Percentiles rank a stretch among this genome's conserved stretches.
These are phyloP conservation scores for Taiwanofungus camphoratus DNA, from an alignment of 1,284 basidiomycete genomes.

Conservation along the genomic window DNA sequence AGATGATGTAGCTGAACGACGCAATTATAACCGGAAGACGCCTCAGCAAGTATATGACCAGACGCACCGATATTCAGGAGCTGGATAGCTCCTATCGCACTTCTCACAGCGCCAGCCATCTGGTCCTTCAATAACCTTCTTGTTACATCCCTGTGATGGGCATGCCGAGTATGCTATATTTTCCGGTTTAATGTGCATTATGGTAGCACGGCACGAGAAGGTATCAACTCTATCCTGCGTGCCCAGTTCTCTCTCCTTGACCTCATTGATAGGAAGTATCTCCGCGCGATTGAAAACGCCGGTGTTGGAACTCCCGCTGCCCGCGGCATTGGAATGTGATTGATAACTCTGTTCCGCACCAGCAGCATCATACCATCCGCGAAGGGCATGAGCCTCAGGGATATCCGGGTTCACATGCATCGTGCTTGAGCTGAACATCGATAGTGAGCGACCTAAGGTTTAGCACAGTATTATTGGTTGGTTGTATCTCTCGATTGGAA, in stretches of 20 bases:
- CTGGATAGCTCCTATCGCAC: constrained; percentile 71
- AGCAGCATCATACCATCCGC: constrained; percentile 87
- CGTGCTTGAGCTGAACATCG: constrained; percentile 60
- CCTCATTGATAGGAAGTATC: constrained; percentile 73
- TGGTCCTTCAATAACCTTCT: constrained; percentile 79
- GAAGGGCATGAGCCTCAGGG: constrained; percentile 76
- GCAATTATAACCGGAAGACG: background rate
- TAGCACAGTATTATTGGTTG: constrained; percentile 1
- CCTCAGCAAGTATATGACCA: too few relatives aligned
- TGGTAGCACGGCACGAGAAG: constrained; percentile 80
- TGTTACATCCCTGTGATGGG: constrained; percentile 77
- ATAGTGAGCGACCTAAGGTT: constrained; percentile 65
- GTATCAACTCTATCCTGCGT: constrained; percentile 76
- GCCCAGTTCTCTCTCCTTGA: constrained; percentile 78
- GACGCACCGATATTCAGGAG: constrained; percentile 79
- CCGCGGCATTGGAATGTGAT: constrained; percentile 52
- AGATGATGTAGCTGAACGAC: constrained; percentile 75
- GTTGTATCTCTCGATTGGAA: too few relatives aligned
- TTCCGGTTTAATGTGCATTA: constrained; percentile 88
- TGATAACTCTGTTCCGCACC: constrained; percentile 65
- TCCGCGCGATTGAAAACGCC: constrained; percentile 67
- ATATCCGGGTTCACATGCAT: constrained; percentile 89
- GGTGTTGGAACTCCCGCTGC: constrained; percentile 33
- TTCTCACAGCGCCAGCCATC: constrained; percentile 91
- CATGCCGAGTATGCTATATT: constrained; percentile 91